Evolutionary conservation across 257 asterid species (phyloP).

Genomic region (Misopates orontium): DNA sequence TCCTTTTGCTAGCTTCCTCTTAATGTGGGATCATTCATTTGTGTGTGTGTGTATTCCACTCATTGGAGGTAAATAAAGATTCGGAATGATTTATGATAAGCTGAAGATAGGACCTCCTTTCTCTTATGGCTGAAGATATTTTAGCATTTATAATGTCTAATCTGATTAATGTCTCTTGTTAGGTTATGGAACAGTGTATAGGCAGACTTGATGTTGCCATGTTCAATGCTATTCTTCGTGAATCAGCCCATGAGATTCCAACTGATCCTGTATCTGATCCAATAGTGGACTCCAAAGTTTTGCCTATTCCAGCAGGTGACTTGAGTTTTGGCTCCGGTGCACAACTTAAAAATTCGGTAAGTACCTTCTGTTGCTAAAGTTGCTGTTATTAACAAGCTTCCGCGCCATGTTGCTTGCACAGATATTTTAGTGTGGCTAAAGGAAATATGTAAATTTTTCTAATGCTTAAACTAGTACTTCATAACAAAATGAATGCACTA

Average conservation of each 20-base stretch:
- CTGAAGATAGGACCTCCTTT: constrained; percentile 1
- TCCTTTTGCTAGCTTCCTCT: constrained; percentile 15
- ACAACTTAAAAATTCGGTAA: constrained; percentile 85
- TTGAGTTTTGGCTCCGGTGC: constrained; percentile 98
- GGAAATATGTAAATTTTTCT: neutral
- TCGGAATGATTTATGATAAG: neutral
- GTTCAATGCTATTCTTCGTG: constrained; percentile 97
- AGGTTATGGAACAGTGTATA: constrained; percentile 93
- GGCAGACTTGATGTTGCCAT: constrained; percentile 91
- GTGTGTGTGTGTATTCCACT: neutral
- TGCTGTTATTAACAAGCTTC: constrained; percentile 9
- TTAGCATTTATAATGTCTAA: constrained; percentile 26
- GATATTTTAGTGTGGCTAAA: constrained; percentile 3
- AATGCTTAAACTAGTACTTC: neutral
- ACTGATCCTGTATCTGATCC: constrained; percentile 99
- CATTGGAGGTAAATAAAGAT: neutral
- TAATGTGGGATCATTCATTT: neutral
- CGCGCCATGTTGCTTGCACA: neutral
- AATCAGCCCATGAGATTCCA: constrained; percentile 94
- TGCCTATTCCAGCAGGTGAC: constrained; percentile 98
- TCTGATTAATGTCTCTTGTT: constrained; percentile 19
- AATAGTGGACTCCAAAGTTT: constrained; percentile 85
- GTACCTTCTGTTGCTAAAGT: constrained; percentile 24
- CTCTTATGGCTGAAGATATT: neutral
- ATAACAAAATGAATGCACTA: neutral